Evolutionary conservation across 163 green algal species (phyloP), one percentile per base, ranked within the genome.

Genomic region (Volvox carteri): DNA sequence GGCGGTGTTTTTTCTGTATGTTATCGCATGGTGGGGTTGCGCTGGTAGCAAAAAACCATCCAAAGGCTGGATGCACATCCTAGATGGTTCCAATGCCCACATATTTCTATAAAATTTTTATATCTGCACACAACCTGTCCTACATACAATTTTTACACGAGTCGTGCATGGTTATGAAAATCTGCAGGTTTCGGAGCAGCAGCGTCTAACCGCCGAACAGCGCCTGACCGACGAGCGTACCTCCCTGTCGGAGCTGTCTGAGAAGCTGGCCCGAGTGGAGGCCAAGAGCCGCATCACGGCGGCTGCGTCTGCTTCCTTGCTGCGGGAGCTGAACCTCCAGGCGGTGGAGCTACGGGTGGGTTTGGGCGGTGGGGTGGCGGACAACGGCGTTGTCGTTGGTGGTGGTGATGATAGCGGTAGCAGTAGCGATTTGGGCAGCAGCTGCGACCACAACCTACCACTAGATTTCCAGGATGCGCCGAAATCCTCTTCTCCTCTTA

Each of bases 271-370:
- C 0, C 5, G 14, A 4, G 48, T 52, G n/a, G 75, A 84, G 75
- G 75, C 48, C 48, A 52, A 52, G 9, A 8, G 18, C 30, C 48
- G 12, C 30, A 35, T 18, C 1, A 44, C 75, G 16, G 75, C 30
- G 1, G 37, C 12, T 3, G 75, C 52, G 12, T n/a, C 58, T 48
- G 75, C 75, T 18, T 25, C 48, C 16, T 30, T 84, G 2, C 39
- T 70, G 12, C 30, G 48, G 48, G 30, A 42, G 11, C n/a, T 84
- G 30, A 33, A 70, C 48, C 23, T 68, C 41, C 75, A 84, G 48
- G 33, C 75, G 16, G 75, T 30, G n/a, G 30, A 52, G 30, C 75
- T 84, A 5, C 75, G 75, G 75, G 75, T 84, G 73, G 73, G 73
- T 81, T 52, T 50, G 44, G 73, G 73, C 42, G 42, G 73, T 39